Base-by-base conservation (phyloP, 495 filamentous ascomycete species). In the Penicillium psychrofluorescens region DNA sequence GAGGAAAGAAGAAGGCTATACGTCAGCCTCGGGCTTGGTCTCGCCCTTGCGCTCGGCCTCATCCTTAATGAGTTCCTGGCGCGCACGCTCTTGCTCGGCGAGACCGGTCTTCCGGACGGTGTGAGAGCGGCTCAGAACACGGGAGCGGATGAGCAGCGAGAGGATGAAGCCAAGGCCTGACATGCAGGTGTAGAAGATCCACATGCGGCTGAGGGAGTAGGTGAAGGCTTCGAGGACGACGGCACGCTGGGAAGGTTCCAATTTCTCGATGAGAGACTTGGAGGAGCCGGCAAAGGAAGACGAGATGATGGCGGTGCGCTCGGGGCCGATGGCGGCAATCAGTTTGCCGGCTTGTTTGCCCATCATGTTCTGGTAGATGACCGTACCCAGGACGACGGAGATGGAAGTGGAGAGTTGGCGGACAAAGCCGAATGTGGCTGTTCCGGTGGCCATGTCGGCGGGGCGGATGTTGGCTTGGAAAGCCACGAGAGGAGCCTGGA, bases 61-160 rank as follows among this genome's bases (percentile, higher is more conserved):
- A 6, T 22, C 22, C 22, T 22, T 22, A 8, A 67, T 41, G 28
- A 58, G 53, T 35, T 71, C 71, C 50, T 55, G 48, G 15, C 72
- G 54, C 7, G 64, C 65, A 16, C 57, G 51, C 49, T 77, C 70
- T 43, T 76, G 70, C 37, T 67, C 71, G 10, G 73, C 68, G 38
- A 87, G 58, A 7, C 83, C 83, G 0, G 81, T 85, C 62, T 79
- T 81, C 29, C 77, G 69, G 43, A 81, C 64, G 1, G 77, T 66
- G 43, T 85, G 81, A 14, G 74, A 63, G 54, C 74, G 76, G 55
- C 69, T 84, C 35, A 88, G 62, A 48, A 60, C 74, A 34, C 68
- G 66, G 15, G 72, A 75, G 0, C 66, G 64, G 14, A 88, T 69
- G 11, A 81, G 71, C 6, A 78, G 57, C 30, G 74, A 76, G 1